A percentile compares a stretch with the other conserved stretches of the same genome.
Conservation (phyloP, 2,329 filamentous ascomycete genomes). For the Phyllosticta ampelicida region DNA sequence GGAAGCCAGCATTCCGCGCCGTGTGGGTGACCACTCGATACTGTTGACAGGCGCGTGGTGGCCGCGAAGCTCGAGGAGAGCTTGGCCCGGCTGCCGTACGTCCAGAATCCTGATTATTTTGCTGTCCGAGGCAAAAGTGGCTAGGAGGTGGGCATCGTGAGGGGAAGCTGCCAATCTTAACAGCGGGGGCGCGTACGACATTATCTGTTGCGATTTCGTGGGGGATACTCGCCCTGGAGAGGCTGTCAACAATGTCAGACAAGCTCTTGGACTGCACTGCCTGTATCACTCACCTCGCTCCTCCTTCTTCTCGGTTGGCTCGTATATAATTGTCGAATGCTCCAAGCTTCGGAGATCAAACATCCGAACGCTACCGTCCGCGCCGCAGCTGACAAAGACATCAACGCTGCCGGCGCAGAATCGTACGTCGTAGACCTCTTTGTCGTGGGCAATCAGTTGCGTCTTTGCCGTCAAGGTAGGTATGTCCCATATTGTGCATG, state of each 20-base stretch:
- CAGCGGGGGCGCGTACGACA: slow-evolving; percentile 53
- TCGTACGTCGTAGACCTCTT: slow-evolving; percentile 95
- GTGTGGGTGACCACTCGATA: slow-evolving; percentile 86
- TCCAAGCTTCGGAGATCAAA: slow-evolving; percentile 94
- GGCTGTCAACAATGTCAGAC: slow-evolving; percentile 16
- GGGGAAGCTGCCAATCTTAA: slow-evolving; percentile 82
- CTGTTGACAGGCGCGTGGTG: slow-evolving; percentile 80
- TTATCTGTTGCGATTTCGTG: slow-evolving; percentile 64
- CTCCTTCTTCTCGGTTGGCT: slow-evolving; percentile 72
- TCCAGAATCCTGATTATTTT: slow-evolving; percentile 90
- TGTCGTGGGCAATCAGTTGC: slow-evolving; percentile 95
- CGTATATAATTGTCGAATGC: slow-evolving; percentile 98
- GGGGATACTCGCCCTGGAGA: slow-evolving; percentile 53
- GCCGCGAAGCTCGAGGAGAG: slow-evolving; percentile 82
- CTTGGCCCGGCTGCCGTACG: slow-evolving; percentile 90
- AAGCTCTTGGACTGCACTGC: slow-evolving; percentile 12
- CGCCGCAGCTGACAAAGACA: slow-evolving; percentile 94
- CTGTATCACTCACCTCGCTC: slow-evolving; percentile 29
- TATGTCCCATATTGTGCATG: slow-evolving; percentile 99
- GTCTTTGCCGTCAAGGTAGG: slow-evolving; percentile 96
- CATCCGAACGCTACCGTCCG: slow-evolving; percentile 96
- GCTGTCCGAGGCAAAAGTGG: slow-evolving; percentile 93
- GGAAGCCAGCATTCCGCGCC: slow-evolving; percentile 79
- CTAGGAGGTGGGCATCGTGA: slow-evolving; percentile 87
- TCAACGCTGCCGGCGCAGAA: slow-evolving; percentile 99